These are phyloP conservation scores for Xylariaceae sp. DNA, from an alignment of 2,329 filamentous ascomycete species.

Conservation along the genomic window DNA sequence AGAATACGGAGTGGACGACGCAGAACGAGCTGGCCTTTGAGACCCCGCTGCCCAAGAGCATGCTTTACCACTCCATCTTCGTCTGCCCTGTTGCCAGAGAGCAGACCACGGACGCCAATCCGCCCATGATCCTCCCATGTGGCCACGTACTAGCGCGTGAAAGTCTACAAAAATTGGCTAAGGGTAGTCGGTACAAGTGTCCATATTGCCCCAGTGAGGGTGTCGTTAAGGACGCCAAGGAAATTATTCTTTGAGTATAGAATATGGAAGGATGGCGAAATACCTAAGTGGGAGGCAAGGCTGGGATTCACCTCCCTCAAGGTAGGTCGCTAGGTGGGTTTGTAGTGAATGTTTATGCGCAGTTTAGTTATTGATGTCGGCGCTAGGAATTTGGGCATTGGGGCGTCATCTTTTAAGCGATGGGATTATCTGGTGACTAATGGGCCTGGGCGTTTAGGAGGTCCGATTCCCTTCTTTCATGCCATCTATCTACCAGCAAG, in stretches of 20 bases:
- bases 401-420: too few relatives aligned
- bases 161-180: slow-evolving; percentile 78
- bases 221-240: slow-evolving; percentile 74
- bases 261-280: neutral
- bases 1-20: slow-evolving; percentile 94
- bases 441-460: too few relatives aligned
- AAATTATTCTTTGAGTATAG: slow-evolving; percentile 68
- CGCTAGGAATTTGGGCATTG: too few relatives aligned
- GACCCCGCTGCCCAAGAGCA: slow-evolving; percentile 62
- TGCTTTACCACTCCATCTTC: slow-evolving; percentile 93
- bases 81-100: slow-evolving; percentile 98
- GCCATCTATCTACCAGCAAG: too few relatives aligned
- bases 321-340: too few relatives aligned
- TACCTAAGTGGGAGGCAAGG: too few relatives aligned
- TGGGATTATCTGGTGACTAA: too few relatives aligned
- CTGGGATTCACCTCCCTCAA: too few relatives aligned
- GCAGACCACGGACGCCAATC: slow-evolving; percentile 90
- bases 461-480: too few relatives aligned
- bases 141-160: slow-evolving; percentile 92
- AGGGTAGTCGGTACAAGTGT: slow-evolving; percentile 86
- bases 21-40: slow-evolving; percentile 87
- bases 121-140: slow-evolving; percentile 95
- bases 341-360: too few relatives aligned
- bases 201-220: slow-evolving; percentile 94
- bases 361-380: too few relatives aligned